Evolutionary conservation across 805 yeast species (phyloP), one percentile per base, ranked within the genome.

Genomic region (Zygotorulaspora sp.): DNA sequence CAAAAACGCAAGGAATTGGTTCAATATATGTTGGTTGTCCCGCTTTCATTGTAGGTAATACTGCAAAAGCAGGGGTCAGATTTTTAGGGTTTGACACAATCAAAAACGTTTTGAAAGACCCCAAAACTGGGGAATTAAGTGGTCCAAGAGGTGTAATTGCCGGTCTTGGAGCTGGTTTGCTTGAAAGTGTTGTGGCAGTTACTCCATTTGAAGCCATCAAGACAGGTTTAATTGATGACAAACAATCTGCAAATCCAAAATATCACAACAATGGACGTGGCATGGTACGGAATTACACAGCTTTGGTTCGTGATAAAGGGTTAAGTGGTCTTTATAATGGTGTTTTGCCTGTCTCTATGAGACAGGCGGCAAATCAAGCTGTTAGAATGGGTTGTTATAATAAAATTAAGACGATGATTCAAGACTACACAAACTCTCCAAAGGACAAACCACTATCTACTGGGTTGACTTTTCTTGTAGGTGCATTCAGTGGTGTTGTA

Each of bases 141-240:
- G 95, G 95, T 3, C 80, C 92, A 6, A 65, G 95, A 54, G 97
- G 97, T 49, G 94, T 89, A 5, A 43, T 90, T 21, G 98, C 98
- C 1, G 98, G 98, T n/a, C 68, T 92, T 30, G 97, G 97, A 32
- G 98, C 98, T 2, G 98, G 98, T 24, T 74, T 89, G 30, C 63
- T 90, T 44, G 98, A 90, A 60, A 82, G 95, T 40, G 82, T 88
- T 18, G 71, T 89, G 30, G 97, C 97, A 0, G 95, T 92, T 32
- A 90, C 98, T 0, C 98, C 98, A 2, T 88, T 89, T 39, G 98
- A 90, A 63, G 95, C 96, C 23, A 86, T 90, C 63, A 90, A 90
- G 59, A 90, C 97, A 0, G 96, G 94, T 0, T 72, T 89, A 64
- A 92, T 90, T 50, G 98, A 90, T 65, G 98, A 90, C 60, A 86